Conservation (phyloP, 2,329 filamentous ascomycete genomes). For the Colletotrichum cereale region DNA sequence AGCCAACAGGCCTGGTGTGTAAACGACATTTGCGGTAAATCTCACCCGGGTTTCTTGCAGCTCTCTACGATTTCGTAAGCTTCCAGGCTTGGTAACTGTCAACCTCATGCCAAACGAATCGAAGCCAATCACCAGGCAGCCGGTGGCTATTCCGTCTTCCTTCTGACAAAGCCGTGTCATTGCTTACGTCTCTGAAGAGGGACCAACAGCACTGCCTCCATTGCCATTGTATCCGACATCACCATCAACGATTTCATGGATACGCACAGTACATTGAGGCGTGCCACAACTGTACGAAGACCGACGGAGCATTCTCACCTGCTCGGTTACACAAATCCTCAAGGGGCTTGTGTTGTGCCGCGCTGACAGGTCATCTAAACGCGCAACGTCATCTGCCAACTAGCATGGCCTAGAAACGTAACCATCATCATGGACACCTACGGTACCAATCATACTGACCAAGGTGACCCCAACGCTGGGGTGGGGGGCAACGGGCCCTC, state of each 20-base stretch:
- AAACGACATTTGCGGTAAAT: background rate
- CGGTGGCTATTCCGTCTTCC: background rate
- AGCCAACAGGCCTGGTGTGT: background rate
- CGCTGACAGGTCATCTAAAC: slow-evolving; percentile 11
- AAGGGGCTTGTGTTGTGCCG: slow-evolving; percentile 16
- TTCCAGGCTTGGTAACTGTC: slow-evolving; percentile 10
- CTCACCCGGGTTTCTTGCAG: slow-evolving; percentile 12
- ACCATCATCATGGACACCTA: slow-evolving; percentile 6
- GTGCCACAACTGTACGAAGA: slow-evolving; percentile 10
- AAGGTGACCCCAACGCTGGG: slow-evolving; percentile 27
- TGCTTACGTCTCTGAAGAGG: slow-evolving; percentile 28
- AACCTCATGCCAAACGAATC: background rate
- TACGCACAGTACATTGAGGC: background rate
- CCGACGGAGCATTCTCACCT: slow-evolving; percentile 7
- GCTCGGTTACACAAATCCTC: slow-evolving; percentile 15
- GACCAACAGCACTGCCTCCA: background rate
- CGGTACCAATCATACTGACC: slow-evolving; percentile 18
- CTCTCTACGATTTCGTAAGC: slow-evolving; percentile 12
- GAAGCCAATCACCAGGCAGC: slow-evolving; percentile 14
- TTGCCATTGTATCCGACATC: background rate
- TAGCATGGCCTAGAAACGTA: slow-evolving; percentile 1
- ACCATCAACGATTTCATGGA: background rate
- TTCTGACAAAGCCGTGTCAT: slow-evolving; percentile 20
- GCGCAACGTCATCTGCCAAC: slow-evolving; percentile 12
- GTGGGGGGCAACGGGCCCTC: slow-evolving; percentile 19